These are phyloP conservation scores for Pythium myriotylum DNA, from an alignment of 352 stramenopile genomes.

Conservation along the genomic window DNA sequence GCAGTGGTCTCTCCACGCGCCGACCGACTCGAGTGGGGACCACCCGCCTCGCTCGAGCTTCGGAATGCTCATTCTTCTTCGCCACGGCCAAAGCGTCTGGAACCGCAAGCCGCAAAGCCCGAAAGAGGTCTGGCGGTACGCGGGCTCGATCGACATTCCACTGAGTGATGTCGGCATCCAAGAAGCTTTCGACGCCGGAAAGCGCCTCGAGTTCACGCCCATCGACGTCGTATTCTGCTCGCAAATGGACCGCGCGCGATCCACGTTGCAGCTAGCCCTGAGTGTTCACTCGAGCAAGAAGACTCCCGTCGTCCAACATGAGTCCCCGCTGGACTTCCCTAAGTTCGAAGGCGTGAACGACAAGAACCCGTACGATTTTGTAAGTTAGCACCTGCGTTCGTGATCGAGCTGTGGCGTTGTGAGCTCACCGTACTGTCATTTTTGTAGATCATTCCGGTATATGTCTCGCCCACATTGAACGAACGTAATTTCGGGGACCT, in stretches of 20 bases:
- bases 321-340: conserved; percentile 68
- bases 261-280: conserved; percentile 76
- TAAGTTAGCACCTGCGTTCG: conserved; percentile 26
- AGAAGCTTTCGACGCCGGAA: conserved; percentile 78
- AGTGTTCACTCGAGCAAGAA: conserved; percentile 84
- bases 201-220: conserved; percentile 72
- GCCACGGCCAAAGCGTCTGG: conserved; percentile 87
- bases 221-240: conserved; percentile 88
- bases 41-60: conserved; percentile 48
- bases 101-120: conserved; percentile 79
- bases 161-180: conserved; percentile 82
- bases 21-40: conserved; percentile 18
- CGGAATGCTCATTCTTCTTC: conserved; percentile 78
- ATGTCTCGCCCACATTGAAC: conserved; percentile 78
- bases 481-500: conserved; percentile 86
- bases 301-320: conserved; percentile 77
- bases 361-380: conserved; percentile 77
- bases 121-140: conserved; percentile 80
- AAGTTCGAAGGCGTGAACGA: conserved; percentile 76
- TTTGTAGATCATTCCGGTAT: conserved; percentile 71
- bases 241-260: conserved; percentile 80
- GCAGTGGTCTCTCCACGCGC: conserved; percentile 57
- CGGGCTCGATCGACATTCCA: conserved; percentile 82
- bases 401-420: not conserved
- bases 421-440: not conserved